A percentile compares a stretch with the other conserved stretches of the same genome.
Conservation (phyloP, 1,284 basidiomycete species). For the Sphagnurus paluster region DNA sequence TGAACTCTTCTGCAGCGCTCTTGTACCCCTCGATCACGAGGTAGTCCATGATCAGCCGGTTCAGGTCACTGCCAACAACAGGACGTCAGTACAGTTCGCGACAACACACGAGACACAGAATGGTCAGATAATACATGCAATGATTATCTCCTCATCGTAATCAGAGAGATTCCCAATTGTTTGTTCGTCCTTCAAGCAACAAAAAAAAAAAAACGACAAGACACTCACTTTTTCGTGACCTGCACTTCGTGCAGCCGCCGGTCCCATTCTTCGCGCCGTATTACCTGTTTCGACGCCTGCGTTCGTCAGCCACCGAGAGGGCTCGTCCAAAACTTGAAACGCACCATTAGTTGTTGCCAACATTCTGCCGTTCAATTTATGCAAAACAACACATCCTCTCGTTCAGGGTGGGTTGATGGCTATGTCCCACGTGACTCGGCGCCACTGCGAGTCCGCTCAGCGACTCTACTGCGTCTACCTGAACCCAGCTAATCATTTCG, state of each 20-base stretch:
- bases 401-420: conserved; percentile 34
- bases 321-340: conserved; percentile 20
- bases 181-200: conserved; percentile 59
- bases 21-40: conserved; percentile 98
- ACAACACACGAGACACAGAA: conserved; percentile 12
- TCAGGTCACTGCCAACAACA: conserved; percentile 71
- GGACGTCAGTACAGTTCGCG: neutral
- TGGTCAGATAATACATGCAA: conserved; percentile 85
- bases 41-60: conserved; percentile 97
- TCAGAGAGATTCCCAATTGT: conserved; percentile 92
- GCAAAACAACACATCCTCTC: conserved; percentile 8
- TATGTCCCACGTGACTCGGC: conserved; percentile 14
- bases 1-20: conserved; percentile 92
- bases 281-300: conserved; percentile 50
- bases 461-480: too few relatives aligned
- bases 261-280: conserved; percentile 76
- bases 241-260: conserved; percentile 71
- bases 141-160: conserved; percentile 53
- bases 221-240: conserved; percentile 75
- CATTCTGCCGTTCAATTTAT: too few relatives aligned
- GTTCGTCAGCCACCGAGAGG: conserved; percentile 1
- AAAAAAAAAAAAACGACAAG: conserved; percentile 13
- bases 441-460: too few relatives aligned
- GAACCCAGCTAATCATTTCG: too few relatives aligned
- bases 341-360: conserved; percentile 36